phyloP scores from a whole-genome alignment of 768 basidiomycete genomes.

The Suillus cothurnatus region DNA sequence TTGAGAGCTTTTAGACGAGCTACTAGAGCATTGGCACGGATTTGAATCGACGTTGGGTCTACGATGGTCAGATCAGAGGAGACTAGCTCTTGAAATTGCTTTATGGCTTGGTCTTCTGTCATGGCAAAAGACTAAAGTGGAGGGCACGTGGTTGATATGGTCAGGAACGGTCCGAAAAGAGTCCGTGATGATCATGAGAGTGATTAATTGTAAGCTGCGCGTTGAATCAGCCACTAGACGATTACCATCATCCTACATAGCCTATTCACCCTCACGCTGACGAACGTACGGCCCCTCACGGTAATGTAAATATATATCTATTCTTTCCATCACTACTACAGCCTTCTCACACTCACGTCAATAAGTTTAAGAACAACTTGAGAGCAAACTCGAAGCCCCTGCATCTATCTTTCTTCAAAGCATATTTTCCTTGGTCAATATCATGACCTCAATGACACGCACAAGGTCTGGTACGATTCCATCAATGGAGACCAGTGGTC shows the following conservation, averaged over 20 bases:
- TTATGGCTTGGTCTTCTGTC: constrained; percentile 53
- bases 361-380: constrained; percentile 24
- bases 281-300: constrained; percentile 8
- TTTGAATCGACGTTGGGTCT: constrained; percentile 46
- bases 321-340: constrained; percentile 1
- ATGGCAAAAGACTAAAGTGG: constrained; percentile 17
- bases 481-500: constrained; percentile 77
- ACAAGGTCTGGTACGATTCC: constrained; percentile 83
- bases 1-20: constrained; percentile 80
- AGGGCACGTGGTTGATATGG: constrained; percentile 9
- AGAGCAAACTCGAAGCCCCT: constrained; percentile 15
- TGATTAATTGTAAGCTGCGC: not conserved
- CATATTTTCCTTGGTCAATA: constrained; percentile 2
- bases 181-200: constrained; percentile 10
- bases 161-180: constrained; percentile 5
- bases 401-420: constrained; percentile 13
- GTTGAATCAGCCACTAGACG: constrained; percentile 6
- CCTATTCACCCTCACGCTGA: constrained; percentile 16
- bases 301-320: constrained; percentile 11
- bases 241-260: constrained; percentile 1
- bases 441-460: constrained; percentile 45
- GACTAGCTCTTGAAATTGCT: constrained; percentile 66
- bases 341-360: constrained; percentile 28
- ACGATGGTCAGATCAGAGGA: constrained; percentile 49
- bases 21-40: constrained; percentile 75